A percentile compares a stretch with the other conserved stretches of the same genome.
Conservation (phyloP, 2,329 filamentous ascomycete species). For the Pochonia chlamydosporia region DNA sequence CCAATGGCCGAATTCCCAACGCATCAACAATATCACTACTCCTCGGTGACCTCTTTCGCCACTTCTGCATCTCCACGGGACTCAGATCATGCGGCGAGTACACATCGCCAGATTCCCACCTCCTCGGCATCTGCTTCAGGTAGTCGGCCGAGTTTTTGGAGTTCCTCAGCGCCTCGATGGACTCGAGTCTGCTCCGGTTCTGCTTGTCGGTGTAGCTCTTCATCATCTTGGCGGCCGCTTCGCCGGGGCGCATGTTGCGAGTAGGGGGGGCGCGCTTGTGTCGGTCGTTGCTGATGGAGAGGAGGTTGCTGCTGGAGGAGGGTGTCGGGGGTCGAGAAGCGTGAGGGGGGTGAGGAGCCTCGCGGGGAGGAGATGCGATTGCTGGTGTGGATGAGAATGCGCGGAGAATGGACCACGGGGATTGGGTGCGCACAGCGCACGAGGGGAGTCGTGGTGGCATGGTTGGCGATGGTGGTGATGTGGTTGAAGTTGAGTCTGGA, state of each 20-base stretch:
- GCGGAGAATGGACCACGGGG: conserved; percentile 9
- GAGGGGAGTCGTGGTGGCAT: conserved; percentile 6
- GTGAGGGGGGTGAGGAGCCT: conserved; percentile 6
- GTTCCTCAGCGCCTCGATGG: conserved; percentile 22
- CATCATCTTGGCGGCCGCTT: conserved; percentile 22
- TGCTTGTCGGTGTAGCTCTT: conserved; percentile 23
- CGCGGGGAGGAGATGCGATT: conserved; percentile 18
- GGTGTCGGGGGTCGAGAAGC: neutral
- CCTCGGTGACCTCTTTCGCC: conserved; percentile 55
- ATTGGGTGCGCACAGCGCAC: conserved; percentile 1
- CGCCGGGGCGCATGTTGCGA: conserved; percentile 11
- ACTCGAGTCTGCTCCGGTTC: conserved; percentile 27
- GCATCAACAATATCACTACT: conserved; percentile 71
- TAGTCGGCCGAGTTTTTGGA: conserved; percentile 44
- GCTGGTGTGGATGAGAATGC: conserved; percentile 24
- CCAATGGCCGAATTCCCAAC: conserved; percentile 71
- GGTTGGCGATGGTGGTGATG: neutral
- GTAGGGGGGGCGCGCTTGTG: conserved; percentile 5
- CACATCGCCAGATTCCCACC: conserved; percentile 73
- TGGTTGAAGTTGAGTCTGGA: neutral
- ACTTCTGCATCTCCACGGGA: conserved; percentile 73
- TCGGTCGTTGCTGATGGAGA: conserved; percentile 16
- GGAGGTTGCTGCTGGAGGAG: conserved; percentile 18
- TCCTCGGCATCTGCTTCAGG: conserved; percentile 59
- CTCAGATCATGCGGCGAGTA: conserved; percentile 88